These are phyloP conservation scores for Glutinoglossum americanum DNA, from an alignment of 495 filamentous ascomycete species.

Conservation along the genomic window DNA sequence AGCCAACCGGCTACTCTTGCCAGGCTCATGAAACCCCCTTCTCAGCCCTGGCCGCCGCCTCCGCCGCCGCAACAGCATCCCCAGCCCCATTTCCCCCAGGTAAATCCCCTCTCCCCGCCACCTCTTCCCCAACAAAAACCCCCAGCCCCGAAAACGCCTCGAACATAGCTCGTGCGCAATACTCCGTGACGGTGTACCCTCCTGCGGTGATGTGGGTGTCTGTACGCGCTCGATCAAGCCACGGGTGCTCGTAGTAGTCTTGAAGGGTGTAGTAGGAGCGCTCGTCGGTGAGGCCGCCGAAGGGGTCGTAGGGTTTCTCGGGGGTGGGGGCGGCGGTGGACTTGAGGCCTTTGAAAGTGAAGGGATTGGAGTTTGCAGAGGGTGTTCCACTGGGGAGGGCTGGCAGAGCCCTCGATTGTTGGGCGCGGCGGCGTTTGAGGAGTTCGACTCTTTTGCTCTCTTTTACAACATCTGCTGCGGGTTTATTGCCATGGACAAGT, in stretches of 20 bases:
- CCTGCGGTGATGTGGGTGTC: slow-evolving; percentile 45
- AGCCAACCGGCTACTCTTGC: no score
- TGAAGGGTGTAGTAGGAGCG: slow-evolving; percentile 50
- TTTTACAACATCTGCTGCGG: slow-evolving; percentile 28
- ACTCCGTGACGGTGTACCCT: slow-evolving; percentile 65
- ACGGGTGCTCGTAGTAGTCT: slow-evolving; percentile 37
- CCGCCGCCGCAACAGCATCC: neutral
- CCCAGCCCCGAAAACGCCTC: slow-evolving; percentile 83
- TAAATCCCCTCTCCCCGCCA: slow-evolving; percentile 13
- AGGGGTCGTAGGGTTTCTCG: slow-evolving; percentile 66
- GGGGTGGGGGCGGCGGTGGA: slow-evolving; percentile 33
- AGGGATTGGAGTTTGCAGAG: slow-evolving; percentile 8
- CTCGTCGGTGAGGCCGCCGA: slow-evolving; percentile 47
- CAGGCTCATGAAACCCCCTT: neutral
- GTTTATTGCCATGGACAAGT: slow-evolving; percentile 23
- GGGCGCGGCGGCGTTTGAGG: slow-evolving; percentile 9
- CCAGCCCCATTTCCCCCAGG: neutral
- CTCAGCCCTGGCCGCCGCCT: neutral
- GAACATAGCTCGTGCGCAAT: slow-evolving; percentile 53
- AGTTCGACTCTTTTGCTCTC: slow-evolving; percentile 31
- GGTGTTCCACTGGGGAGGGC: slow-evolving; percentile 9
- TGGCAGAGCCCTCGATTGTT: slow-evolving; percentile 16
- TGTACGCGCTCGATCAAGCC: slow-evolving; percentile 38
- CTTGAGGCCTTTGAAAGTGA: slow-evolving; percentile 59
- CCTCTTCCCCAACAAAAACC: slow-evolving; percentile 63